A percentile compares a stretch with the other conserved stretches of the same genome.
Evolutionary conservation across 1,139 yeast genomes (phyloP).

Genomic region (Saccharomyces hybrid): DNA sequence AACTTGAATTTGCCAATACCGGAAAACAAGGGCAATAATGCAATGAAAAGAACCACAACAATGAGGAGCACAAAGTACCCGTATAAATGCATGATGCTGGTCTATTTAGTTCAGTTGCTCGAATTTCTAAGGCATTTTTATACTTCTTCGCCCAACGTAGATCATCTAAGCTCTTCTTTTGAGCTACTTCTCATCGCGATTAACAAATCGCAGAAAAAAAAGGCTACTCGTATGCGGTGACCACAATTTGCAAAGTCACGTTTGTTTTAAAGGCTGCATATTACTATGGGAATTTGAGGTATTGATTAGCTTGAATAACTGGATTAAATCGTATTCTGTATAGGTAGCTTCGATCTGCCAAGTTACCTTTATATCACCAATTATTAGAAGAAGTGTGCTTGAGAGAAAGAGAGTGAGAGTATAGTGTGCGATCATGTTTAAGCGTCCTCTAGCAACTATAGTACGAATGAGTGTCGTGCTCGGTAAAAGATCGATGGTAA

Average conservation of each 20-base stretch:
- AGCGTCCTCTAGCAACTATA: not conserved
- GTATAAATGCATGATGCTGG: conserved; percentile 17
- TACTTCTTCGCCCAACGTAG: not conserved
- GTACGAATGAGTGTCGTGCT: not conserved
- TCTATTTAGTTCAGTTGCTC: not conserved
- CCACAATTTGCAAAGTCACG: not conserved
- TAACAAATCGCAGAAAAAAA: not conserved
- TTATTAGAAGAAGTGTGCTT: no score
- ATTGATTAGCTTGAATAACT: not conserved
- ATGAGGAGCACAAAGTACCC: conserved; percentile 19
- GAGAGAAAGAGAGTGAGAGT: not conserved
- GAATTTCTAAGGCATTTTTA: not conserved
- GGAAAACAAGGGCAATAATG: conserved; percentile 24
- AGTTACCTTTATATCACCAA: no score
- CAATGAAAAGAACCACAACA: conserved; percentile 19
- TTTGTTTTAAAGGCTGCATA: not conserved
- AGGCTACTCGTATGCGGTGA: not conserved
- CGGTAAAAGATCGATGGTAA: not conserved
- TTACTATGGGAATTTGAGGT: not conserved
- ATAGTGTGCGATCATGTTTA: not conserved
- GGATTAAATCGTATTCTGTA: not conserved
- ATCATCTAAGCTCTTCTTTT: not conserved
- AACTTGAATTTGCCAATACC: conserved; percentile 27
- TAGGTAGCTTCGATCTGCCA: not conserved
- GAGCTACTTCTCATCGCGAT: not conserved